Evolutionary conservation across 2,329 filamentous ascomycete species (phyloP).

Genomic region (Fusarium fracticaudum): DNA sequence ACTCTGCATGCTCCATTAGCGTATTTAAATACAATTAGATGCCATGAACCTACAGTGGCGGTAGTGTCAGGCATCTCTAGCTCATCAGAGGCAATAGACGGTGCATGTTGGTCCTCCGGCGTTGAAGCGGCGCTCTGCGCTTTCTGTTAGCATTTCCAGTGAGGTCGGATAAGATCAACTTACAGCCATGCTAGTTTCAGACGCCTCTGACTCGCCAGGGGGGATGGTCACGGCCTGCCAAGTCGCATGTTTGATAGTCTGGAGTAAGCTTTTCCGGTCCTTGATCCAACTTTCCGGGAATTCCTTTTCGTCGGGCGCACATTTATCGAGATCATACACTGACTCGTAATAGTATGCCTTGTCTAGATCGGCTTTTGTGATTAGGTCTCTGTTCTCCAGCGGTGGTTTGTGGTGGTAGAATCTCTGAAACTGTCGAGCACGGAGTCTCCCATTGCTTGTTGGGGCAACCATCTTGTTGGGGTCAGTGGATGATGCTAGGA

Average conservation of each 20-base stretch:
- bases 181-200: no score
- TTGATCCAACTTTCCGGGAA: no score
- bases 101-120: background rate
- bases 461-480: background rate
- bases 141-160: background rate
- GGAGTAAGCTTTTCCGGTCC: no score
- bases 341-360: background rate
- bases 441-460: fast-evolving
- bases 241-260: no score
- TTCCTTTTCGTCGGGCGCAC: no score
- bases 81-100: background rate
- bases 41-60: background rate
- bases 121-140: background rate
- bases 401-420: background rate
- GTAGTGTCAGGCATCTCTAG: background rate
- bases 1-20: background rate
- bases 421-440: background rate
- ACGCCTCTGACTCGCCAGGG: no score
- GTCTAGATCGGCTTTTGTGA: fast-evolving
- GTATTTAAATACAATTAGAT: background rate
- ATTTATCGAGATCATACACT: no score
- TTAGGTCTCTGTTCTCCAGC: background rate
- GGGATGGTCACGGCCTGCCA: no score
- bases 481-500: fast-evolving
- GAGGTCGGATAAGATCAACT: no score